Base-by-base conservation (phyloP, 495 filamentous ascomycete genomes). In the Xylaria scruposa region DNA sequence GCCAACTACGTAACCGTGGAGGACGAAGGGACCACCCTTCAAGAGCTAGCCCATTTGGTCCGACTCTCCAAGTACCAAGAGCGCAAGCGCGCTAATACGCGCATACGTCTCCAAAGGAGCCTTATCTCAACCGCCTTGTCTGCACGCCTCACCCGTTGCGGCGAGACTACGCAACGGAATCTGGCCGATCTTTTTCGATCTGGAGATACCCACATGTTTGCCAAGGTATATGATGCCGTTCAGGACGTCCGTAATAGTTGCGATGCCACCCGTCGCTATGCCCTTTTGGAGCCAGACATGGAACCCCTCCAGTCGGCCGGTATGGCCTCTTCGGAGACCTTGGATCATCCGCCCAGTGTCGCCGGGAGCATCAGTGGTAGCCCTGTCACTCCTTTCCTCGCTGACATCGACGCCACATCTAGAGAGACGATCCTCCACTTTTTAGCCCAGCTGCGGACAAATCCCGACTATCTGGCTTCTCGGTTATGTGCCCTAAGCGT, bases 191-290 rank as follows among this genome's bases (percentile, higher is more conserved):
- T 89, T 77, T 94, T 97, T 81, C 92, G 92, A 75, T 90, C 91
- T 60, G 95, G 97, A 78, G 94, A 98, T 81, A 97, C 96, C 84
- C 90, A 90, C 76, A 91, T 87, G 74, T 99, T 99, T 83, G 92
- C 91, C 67, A 88, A 88, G 76, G 84, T 97, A 59, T 97, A 95
- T 80, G 93, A 95, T 85, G 91, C 93, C 62, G 86, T 97, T 71
- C 91, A 94, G 83, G 93, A 97, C 82, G 91, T 97, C 62, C 89
- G 92, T 81, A 92, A 93, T 76, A 94, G 92, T 33, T 97, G 93
- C 85, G 90, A 92, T 76, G 88, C 89, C 70, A 91, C 88, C 38
- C 85, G 89, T 68, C 85, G 88, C 42, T 91, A 90, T 84, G 90
- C 90, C 51, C 80, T 92, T 42, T 76, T 93, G 82, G 91, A 92